These are phyloP conservation scores for Viola odorata DNA, from an alignment of 345 rosid species.

Conservation along the genomic window DNA sequence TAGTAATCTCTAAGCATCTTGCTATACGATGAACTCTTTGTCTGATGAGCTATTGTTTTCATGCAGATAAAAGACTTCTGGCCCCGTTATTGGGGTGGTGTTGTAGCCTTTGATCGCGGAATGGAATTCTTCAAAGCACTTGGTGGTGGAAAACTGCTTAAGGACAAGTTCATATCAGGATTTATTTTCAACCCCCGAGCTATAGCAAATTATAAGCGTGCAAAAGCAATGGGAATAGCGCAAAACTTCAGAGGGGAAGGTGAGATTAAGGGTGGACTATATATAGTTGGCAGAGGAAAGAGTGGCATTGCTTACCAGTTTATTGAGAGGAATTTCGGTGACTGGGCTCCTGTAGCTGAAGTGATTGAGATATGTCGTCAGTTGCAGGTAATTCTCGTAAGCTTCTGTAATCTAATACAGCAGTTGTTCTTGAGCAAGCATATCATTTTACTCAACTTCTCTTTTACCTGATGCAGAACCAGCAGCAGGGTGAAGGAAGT, in stretches of 20 bases:
- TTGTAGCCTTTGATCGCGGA: slow-evolving; percentile 37
- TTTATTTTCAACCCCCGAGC: slow-evolving; percentile 59
- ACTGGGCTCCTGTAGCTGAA: slow-evolving; percentile 62
- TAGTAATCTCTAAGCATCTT: slow-evolving; percentile 6
- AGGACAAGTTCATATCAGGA: slow-evolving; percentile 58
- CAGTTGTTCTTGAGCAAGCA: background rate
- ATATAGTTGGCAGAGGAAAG: slow-evolving; percentile 44
- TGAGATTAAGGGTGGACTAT: slow-evolving; percentile 59
- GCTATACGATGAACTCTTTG: slow-evolving; percentile 2
- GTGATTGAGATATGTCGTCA: slow-evolving; percentile 43
- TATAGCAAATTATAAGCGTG: slow-evolving; percentile 58
- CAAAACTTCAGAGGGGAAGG: slow-evolving; percentile 61
- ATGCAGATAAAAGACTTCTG: slow-evolving; percentile 56
- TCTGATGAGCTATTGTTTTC: slow-evolving; percentile 7
- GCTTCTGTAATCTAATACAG: background rate
- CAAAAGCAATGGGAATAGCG: slow-evolving; percentile 43
- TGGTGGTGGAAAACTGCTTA: slow-evolving; percentile 53
- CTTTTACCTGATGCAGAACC: slow-evolving; percentile 32
- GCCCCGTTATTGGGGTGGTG: slow-evolving; percentile 72
- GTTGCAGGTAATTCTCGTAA: slow-evolving; percentile 37
- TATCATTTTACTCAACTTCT: slow-evolving; percentile 7
- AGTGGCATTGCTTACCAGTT: slow-evolving; percentile 58
- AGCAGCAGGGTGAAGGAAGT: slow-evolving; percentile 27
- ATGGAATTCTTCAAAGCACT: slow-evolving; percentile 63
- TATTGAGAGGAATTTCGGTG: slow-evolving; percentile 66